These are phyloP conservation scores for Fermentozyma sake DNA, from an alignment of 1,139 yeast genomes.

Conservation along the genomic window DNA sequence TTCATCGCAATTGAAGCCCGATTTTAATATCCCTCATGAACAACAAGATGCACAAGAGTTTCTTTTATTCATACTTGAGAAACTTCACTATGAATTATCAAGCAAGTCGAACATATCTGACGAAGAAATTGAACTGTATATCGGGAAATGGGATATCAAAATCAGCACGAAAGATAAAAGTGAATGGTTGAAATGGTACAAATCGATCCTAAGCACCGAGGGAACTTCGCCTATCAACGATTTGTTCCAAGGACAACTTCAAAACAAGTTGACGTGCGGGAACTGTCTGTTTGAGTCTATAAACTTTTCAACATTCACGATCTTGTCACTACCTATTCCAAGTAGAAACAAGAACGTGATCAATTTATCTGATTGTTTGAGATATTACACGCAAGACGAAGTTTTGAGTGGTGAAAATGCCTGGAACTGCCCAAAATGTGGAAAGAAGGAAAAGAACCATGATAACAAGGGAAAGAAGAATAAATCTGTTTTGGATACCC, in stretches of 20 bases:
- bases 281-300: constrained; percentile 59
- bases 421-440: constrained; percentile 75
- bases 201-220: constrained; percentile 43
- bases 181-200: constrained; percentile 61
- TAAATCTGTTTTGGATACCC: constrained; percentile 24
- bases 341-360: constrained; percentile 25
- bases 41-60: constrained; percentile 83
- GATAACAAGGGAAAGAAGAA: constrained; percentile 4
- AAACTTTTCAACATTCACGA: constrained; percentile 58
- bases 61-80: constrained; percentile 58
- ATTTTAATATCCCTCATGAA: constrained; percentile 61
- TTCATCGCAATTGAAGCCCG: constrained; percentile 55
- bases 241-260: constrained; percentile 64
- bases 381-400: constrained; percentile 66
- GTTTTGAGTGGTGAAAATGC: constrained; percentile 67
- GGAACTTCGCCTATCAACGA: constrained; percentile 66
- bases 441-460: constrained; percentile 14
- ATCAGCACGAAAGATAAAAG: constrained; percentile 31
- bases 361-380: constrained; percentile 58
- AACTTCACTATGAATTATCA: constrained; percentile 64
- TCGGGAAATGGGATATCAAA: constrained; percentile 30
- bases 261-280: constrained; percentile 57
- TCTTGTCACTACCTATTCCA: constrained; percentile 67
- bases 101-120: constrained; percentile 17
- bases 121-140: constrained; percentile 23